phyloP scores from a whole-genome alignment of 164 flowering plant genomes.

The Vitis cinerea region DNA sequence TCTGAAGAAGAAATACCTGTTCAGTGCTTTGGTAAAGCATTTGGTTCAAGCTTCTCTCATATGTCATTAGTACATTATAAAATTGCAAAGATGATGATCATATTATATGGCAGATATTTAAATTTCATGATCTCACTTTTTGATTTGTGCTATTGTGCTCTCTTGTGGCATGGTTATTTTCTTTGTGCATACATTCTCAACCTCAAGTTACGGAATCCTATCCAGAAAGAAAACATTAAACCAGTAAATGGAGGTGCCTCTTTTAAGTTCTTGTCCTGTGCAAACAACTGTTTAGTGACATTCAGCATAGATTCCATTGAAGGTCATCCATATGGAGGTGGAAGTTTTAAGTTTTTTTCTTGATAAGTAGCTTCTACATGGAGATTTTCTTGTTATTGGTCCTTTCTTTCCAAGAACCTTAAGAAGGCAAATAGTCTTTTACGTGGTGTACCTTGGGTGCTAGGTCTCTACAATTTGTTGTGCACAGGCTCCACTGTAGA shows the following conservation, averaged over 20 bases:
- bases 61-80: background rate
- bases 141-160: too few relatives aligned
- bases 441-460: background rate
- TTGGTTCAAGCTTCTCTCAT: background rate
- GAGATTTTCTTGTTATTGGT: background rate
- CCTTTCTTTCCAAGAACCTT: background rate
- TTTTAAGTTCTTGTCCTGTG: too few relatives aligned
- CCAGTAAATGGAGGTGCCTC: too few relatives aligned
- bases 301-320: too few relatives aligned
- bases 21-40: slow-evolving; percentile 75
- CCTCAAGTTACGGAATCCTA: too few relatives aligned
- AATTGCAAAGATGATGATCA: background rate
- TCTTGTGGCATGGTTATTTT: too few relatives aligned
- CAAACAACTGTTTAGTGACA: too few relatives aligned
- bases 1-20: slow-evolving; percentile 62
- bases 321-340: background rate
- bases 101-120: background rate
- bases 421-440: background rate
- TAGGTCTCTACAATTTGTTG: background rate
- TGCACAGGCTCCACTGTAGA: background rate
- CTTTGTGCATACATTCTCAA: too few relatives aligned
- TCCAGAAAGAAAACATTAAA: too few relatives aligned
- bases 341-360: background rate
- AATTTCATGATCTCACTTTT: background rate
- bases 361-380: background rate